Percentiles rank a stretch among this genome's conserved stretches.
Evolutionary conservation across 139 green algal genomes (phyloP).

Genomic region (Astrephomene gubernaculifera): DNA sequence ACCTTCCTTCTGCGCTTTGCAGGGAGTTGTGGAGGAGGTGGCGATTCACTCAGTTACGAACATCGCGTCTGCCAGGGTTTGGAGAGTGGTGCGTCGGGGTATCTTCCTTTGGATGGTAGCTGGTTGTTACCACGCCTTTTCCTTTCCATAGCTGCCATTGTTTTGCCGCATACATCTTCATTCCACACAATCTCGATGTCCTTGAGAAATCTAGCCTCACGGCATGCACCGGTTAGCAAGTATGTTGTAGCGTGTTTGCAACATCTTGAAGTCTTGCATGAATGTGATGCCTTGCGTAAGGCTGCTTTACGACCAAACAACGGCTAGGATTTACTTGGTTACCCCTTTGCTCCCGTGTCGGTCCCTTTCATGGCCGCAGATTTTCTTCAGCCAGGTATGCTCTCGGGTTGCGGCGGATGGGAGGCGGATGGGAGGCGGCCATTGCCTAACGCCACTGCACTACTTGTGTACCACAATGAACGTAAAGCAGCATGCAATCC

Average conservation of each 20-base stretch:
- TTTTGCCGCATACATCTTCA: not conserved
- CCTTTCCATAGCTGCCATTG: not conserved
- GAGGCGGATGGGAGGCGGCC: too few relatives aligned
- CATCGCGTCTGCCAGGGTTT: not conserved
- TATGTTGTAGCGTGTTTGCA: too few relatives aligned
- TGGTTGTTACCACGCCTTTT: not conserved
- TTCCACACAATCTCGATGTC: not conserved
- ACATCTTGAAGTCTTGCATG: not conserved
- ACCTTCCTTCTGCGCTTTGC: not conserved
- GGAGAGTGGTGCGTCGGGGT: not conserved
- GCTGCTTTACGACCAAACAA: not conserved
- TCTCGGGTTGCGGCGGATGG: too few relatives aligned
- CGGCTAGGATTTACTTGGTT: not conserved
- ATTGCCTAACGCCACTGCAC: too few relatives aligned
- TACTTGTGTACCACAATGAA: too few relatives aligned
- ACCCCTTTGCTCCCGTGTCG: not conserved
- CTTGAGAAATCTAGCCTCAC: not conserved
- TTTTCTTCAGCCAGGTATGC: not conserved
- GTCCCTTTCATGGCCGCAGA: not conserved
- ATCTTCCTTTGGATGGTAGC: not conserved
- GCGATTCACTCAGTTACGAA: constrained; percentile 1
- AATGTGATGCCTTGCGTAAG: not conserved
- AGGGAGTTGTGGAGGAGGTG: not conserved
- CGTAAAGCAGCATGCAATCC: too few relatives aligned
- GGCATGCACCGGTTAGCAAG: too few relatives aligned